phyloP scores from a whole-genome alignment of 345 rosid genomes.

The Moricandia moricandioides region DNA sequence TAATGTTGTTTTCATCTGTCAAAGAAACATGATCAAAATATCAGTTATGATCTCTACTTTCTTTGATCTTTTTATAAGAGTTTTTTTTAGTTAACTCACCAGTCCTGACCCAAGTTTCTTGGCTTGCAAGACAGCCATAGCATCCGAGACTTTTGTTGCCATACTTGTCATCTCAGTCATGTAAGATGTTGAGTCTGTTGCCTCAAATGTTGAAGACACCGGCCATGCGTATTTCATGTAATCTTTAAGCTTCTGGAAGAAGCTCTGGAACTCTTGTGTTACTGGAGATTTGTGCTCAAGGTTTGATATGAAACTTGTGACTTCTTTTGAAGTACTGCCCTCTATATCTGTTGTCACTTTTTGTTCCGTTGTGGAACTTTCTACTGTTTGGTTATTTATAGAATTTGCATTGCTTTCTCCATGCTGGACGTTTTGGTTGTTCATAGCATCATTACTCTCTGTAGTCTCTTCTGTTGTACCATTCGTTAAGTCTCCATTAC shows the following conservation, averaged over 20 bases:
- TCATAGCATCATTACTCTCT: background rate
- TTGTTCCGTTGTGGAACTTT: constrained; percentile 10
- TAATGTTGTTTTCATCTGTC: constrained; percentile 32
- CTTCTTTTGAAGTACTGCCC: constrained; percentile 21
- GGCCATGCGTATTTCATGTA: constrained; percentile 26
- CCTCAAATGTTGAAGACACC: constrained; percentile 15
- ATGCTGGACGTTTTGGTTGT: background rate
- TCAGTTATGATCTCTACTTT: background rate
- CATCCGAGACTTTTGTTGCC: constrained; percentile 29
- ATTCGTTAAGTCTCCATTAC: background rate
- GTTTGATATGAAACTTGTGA: constrained; percentile 30
- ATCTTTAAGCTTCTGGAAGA: constrained; percentile 31
- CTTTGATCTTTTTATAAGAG: background rate
- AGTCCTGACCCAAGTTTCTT: constrained; percentile 30
- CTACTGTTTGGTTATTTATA: constrained; percentile 3
- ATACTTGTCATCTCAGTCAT: constrained; percentile 30
- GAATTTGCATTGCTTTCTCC: background rate
- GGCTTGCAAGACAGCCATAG: constrained; percentile 38
- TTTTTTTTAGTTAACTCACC: constrained; percentile 14
- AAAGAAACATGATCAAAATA: no score
- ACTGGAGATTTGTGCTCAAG: constrained; percentile 31
- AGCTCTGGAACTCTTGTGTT: constrained; percentile 30
- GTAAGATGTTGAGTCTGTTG: constrained; percentile 32
- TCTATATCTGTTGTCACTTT: constrained; percentile 7
- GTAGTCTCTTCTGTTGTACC: background rate